Evolutionary conservation across 805 yeast genomes (phyloP).

Genomic region (Wickerhamiella alocasiicola): DNA sequence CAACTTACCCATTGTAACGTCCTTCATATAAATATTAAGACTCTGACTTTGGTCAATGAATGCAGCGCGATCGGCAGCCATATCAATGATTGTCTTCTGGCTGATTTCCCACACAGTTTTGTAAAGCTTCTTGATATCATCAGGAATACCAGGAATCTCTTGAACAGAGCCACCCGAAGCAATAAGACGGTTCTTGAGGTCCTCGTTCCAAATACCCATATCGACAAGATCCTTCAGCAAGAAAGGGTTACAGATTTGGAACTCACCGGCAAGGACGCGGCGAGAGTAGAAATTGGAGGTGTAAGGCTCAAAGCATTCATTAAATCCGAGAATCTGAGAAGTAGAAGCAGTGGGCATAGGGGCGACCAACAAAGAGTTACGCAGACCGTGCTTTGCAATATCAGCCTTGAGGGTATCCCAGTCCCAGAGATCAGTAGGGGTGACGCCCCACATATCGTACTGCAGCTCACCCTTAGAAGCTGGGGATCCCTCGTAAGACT

Average conservation of each 20-base stretch:
- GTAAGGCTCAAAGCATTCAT: conserved; percentile 92
- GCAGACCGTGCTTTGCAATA: conserved; percentile 51
- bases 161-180: conserved; percentile 79
- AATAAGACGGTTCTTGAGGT: conserved; percentile 66
- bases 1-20: conserved; percentile 91
- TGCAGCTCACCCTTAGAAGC: conserved; percentile 76
- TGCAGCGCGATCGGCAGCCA: conserved; percentile 71
- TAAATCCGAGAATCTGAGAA: conserved; percentile 86
- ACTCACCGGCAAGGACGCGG: conserved; percentile 87
- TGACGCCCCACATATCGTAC: conserved; percentile 73
- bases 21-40: conserved; percentile 73
- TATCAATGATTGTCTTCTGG: conserved; percentile 70
- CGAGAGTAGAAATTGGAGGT: conserved; percentile 87
- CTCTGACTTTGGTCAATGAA: conserved; percentile 83
- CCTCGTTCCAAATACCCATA: conserved; percentile 70
- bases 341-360: conserved; percentile 99
- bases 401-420: conserved; percentile 63
- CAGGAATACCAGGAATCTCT: conserved; percentile 59
- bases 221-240: conserved; percentile 69
- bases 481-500: conserved; percentile 72
- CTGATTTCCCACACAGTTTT: conserved; percentile 96
- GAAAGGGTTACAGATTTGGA: conserved; percentile 82
- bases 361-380: conserved; percentile 66
- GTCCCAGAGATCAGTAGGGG: conserved; percentile 75
- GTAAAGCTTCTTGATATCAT: conserved; percentile 61